phyloP scores from a whole-genome alignment of 345 rosid genomes.

The Cardamine resedifolia region DNA sequence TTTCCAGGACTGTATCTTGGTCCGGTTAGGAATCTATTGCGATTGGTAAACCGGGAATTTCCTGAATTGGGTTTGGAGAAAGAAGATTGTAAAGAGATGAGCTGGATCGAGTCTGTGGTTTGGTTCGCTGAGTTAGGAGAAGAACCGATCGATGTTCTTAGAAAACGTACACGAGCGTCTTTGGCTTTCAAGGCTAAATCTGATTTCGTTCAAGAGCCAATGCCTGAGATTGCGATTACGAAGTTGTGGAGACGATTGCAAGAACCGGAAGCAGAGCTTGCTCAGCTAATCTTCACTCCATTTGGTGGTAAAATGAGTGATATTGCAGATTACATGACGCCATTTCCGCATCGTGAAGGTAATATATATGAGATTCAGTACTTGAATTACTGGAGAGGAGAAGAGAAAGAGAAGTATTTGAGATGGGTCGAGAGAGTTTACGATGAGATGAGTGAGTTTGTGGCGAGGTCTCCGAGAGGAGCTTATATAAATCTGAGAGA shows the following conservation, averaged over 20 bases:
- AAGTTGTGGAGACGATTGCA: conserved; percentile 45
- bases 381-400: conserved; percentile 46
- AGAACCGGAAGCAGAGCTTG: conserved; percentile 37
- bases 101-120: conserved; percentile 49
- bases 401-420: conserved; percentile 31
- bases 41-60: conserved; percentile 27
- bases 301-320: conserved; percentile 73
- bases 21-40: conserved; percentile 20
- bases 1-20: conserved; percentile 51
- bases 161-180: conserved; percentile 15
- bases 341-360: conserved; percentile 60
- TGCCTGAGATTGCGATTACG: conserved; percentile 31
- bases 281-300: conserved; percentile 47
- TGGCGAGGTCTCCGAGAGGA: conserved; percentile 57
- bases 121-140: conserved; percentile 41
- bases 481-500: conserved; percentile 53
- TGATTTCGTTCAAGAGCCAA: conserved; percentile 52
- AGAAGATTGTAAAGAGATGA: conserved; percentile 45
- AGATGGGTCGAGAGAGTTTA: conserved; percentile 41
- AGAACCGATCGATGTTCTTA: conserved; percentile 33
- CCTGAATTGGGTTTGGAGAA: conserved; percentile 46
- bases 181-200: conserved; percentile 57
- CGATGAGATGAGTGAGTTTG: conserved; percentile 49
- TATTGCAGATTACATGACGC: conserved; percentile 35
- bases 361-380: conserved; percentile 58